Evolutionary conservation across 2,329 filamentous ascomycete genomes (phyloP), one percentile per base, ranked within the genome.

Genomic region (Penicillium sp.): DNA sequence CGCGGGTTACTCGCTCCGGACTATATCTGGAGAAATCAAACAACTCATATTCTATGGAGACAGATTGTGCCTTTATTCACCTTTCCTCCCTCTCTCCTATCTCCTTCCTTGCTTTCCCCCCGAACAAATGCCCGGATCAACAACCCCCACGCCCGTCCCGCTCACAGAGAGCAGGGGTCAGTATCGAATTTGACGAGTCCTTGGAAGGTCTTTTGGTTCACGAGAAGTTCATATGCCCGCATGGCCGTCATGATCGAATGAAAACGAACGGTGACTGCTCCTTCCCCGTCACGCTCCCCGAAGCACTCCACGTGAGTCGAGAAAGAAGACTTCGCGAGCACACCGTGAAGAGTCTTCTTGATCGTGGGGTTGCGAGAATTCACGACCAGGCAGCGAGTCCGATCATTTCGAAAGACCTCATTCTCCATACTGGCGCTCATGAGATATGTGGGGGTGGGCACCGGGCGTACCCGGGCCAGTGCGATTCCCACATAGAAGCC

Each of bases 191-290:
- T 44, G 5, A 43, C 27, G 3, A 20, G 20, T 5, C 28, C 22
- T 18, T 20, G 30, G 31, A 55, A 18, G 14, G 13, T n/a, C 2
- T 22, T 4, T 25, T 44, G 9, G 4, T 14, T 28, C 1, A n/a
- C 10, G 30, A 57, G 48, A 3, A 33, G 16, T 1, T 40, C 18
- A 20, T 28, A 50, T 4, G 50, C 55, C 9, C 38, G 20, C 10
- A 38, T 25, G 4, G 55, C 55, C 44, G 47, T 46, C 22, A 40
- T 39, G n/a, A 57, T 41, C n/a, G 55, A 56, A 24, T 44, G 18
- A 20, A 58, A 56, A 5, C 44, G 53, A 24, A 56, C 16, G 11
- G 43, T 50, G 22, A 47, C 25, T 18, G 35, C 35, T 4, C 38
- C 46, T 13, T 40, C 28, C 10, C 16, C 3, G 5, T 38, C 49